phyloP scores from a whole-genome alignment of 2,329 filamentous ascomycete species.

The Paraphaeosphaeria minitans region DNA sequence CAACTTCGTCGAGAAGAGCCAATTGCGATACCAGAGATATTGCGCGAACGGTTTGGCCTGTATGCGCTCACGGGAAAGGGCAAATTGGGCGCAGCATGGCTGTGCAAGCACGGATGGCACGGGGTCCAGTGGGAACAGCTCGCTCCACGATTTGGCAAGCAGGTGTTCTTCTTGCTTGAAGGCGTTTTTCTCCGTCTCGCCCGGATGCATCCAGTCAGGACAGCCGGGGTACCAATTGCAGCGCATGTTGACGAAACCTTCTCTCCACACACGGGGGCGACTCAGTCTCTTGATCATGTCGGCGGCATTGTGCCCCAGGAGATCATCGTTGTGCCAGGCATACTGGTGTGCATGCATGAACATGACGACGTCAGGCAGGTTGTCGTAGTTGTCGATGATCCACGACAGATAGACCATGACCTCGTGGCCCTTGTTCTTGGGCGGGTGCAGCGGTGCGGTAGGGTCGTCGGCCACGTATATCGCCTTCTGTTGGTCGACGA shows the following conservation, averaged over 20 bases:
- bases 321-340: slow-evolving; percentile 64
- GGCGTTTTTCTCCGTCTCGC: slow-evolving; percentile 44
- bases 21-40: slow-evolving; percentile 64
- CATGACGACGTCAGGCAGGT: slow-evolving; percentile 62
- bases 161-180: slow-evolving; percentile 53
- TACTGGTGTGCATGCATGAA: slow-evolving; percentile 66
- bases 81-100: slow-evolving; percentile 69
- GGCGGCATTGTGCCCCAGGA: slow-evolving; percentile 51
- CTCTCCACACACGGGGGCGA: slow-evolving; percentile 52
- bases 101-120: slow-evolving; percentile 60
- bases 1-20: slow-evolving; percentile 63
- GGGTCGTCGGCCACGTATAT: slow-evolving; percentile 61
- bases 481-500: slow-evolving; percentile 55
- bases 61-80: slow-evolving; percentile 63
- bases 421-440: slow-evolving; percentile 66
- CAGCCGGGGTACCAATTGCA: slow-evolving; percentile 62
- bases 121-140: slow-evolving; percentile 55
- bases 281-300: slow-evolving; percentile 54
- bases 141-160: slow-evolving; percentile 52
- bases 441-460: slow-evolving; percentile 54
- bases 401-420: slow-evolving; percentile 67
- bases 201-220: slow-evolving; percentile 59
- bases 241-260: slow-evolving; percentile 62
- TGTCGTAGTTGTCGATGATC: slow-evolving; percentile 66
- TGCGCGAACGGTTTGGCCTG: slow-evolving; percentile 57